A percentile compares a stretch with the other conserved stretches of the same genome.
Evolutionary conservation across 192 early-diverging fungal genomes (phyloP).

Genomic region (Gigaspora rosea): DNA sequence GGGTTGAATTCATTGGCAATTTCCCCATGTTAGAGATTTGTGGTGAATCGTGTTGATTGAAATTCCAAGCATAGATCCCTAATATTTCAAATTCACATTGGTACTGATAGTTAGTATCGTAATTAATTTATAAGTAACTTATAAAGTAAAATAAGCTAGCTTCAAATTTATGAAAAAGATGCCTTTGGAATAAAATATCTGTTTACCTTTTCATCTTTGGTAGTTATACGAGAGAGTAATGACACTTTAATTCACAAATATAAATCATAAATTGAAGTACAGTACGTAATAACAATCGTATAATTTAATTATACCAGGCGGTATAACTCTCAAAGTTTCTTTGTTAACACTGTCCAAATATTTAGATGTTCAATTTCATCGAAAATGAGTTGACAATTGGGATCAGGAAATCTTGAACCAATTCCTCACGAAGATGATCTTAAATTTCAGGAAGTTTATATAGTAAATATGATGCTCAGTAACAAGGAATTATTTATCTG

Average conservation of each 20-base stretch:
- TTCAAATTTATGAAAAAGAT: not conserved
- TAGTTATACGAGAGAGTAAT: conserved; percentile 37
- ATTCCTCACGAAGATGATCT: conserved; percentile 48
- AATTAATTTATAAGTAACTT: too few relatives aligned
- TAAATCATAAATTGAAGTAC: not conserved
- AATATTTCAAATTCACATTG: not conserved
- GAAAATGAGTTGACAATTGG: conserved; percentile 38
- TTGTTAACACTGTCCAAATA: conserved; percentile 56
- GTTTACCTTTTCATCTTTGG: conserved; percentile 40
- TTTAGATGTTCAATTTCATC: conserved; percentile 51
- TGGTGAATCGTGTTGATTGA: conserved; percentile 47
- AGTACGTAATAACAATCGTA: not conserved
- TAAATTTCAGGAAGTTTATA: conserved; percentile 48
- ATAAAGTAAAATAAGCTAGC: too few relatives aligned
- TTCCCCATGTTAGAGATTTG: conserved; percentile 45
- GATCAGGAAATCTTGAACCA: conserved; percentile 38
- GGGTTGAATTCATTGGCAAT: conserved; percentile 60
- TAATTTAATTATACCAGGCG: conserved; percentile 35
- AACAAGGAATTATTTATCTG: conserved; percentile 8
- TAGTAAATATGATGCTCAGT: conserved; percentile 58
- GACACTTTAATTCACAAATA: conserved; percentile 37
- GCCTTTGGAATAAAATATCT: conserved; percentile 54
- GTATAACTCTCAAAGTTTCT: conserved; percentile 51
- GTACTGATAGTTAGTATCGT: not conserved
- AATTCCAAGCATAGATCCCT: conserved; percentile 40